Percentiles rank a stretch among this genome's conserved stretches.
Conservation (phyloP, 305 asterid species). For the Rubia occidens region DNA sequence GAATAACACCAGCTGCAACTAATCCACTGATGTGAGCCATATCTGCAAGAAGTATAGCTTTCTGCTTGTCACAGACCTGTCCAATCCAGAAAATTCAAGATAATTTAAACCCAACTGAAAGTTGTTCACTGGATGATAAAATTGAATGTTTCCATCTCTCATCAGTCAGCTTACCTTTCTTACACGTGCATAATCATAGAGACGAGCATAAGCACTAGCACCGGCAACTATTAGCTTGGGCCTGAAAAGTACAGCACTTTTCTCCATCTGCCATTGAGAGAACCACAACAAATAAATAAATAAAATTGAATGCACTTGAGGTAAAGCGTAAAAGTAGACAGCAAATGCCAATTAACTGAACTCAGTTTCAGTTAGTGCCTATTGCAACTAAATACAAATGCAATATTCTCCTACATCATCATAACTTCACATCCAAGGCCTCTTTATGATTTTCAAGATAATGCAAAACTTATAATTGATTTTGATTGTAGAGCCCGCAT, state of each 20-base stretch:
- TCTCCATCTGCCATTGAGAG: conserved; percentile 52
- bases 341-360: neutral
- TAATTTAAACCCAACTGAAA: neutral
- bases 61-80: conserved; percentile 60
- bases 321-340: neutral
- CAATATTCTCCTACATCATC: neutral
- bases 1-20: conserved; percentile 83
- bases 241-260: conserved; percentile 79
- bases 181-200: conserved; percentile 63
- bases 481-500: neutral
- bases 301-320: neutral
- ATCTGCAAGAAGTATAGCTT: conserved; percentile 71
- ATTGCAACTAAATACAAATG: conserved; percentile 1
- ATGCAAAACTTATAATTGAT: neutral
- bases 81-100: conserved; percentile 6
- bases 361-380: neutral
- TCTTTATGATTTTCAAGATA: neutral
- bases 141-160: neutral
- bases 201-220: conserved; percentile 84
- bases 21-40: conserved; percentile 90
- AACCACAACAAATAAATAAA: conserved; percentile 8
- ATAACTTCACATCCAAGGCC: conserved; percentile 1
- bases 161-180: conserved; percentile 36
- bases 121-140: neutral
- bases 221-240: conserved; percentile 83